Conservation (phyloP, 2,329 filamentous ascomycete genomes). For the Microsporum canis region DNA sequence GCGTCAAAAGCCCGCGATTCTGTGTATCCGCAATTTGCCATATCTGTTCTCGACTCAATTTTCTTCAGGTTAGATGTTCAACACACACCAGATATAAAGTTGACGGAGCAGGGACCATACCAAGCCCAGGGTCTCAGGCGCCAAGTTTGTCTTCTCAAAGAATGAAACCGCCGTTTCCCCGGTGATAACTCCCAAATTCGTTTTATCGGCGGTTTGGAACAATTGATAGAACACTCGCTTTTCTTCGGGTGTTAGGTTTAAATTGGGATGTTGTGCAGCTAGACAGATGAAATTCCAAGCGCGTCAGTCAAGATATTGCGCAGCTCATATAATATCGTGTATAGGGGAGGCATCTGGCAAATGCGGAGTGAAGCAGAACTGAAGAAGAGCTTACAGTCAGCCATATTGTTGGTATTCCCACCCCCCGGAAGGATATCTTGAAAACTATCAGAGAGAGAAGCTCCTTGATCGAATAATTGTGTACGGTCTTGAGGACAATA, state of each 20-base stretch:
- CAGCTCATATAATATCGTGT: not conserved
- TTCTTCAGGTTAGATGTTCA: too few species aligned
- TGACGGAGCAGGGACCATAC: constrained; percentile 39
- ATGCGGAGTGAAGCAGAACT: not conserved
- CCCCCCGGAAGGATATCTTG: not conserved
- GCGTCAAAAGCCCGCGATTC: constrained; percentile 87
- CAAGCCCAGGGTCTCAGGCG: constrained; percentile 77
- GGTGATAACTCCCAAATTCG: constrained; percentile 84
- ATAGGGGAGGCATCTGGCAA: not conserved
- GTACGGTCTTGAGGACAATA: not conserved
- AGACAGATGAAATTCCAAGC: not conserved
- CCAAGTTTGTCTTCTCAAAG: constrained; percentile 88
- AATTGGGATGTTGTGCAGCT: constrained; percentile 43
- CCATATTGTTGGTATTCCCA: not conserved
- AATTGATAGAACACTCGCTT: constrained; percentile 88
- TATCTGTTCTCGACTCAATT: constrained; percentile 50
- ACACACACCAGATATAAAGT: too few species aligned
- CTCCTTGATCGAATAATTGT: not conserved
- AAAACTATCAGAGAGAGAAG: not conserved
- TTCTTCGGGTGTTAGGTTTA: constrained; percentile 83
- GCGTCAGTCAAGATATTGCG: not conserved
- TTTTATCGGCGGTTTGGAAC: constrained; percentile 84
- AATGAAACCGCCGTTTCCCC: constrained; percentile 95
- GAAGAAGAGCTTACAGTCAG: constrained; percentile 1
- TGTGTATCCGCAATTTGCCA: constrained; percentile 98